Conservation (phyloP, 2,329 filamentous ascomycete genomes). For the Colletotrichum cordylinicola region DNA sequence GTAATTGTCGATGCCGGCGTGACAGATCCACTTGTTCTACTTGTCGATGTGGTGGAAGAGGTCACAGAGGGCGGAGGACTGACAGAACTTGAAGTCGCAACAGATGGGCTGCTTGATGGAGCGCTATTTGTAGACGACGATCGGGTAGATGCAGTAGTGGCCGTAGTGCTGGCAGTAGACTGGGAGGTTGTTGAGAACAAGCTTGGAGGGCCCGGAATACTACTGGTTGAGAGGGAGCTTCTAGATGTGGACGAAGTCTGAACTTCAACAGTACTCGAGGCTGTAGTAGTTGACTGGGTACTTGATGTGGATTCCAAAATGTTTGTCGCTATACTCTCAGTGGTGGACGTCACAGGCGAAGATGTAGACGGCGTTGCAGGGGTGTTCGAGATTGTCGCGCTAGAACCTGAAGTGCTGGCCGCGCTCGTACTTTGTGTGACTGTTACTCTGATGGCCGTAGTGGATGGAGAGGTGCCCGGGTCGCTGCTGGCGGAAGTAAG, state of each 20-base stretch:
- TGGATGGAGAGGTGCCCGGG: not conserved
- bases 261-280: not conserved
- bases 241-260: not conserved
- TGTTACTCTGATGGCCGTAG: not conserved
- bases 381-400: not conserved
- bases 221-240: not conserved
- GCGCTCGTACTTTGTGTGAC: not conserved
- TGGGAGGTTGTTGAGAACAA: not conserved
- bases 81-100: not conserved
- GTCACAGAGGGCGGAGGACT: not conserved
- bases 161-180: not conserved
- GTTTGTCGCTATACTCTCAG: not conserved
- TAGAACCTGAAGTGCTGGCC: not conserved
- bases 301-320: not conserved
- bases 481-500: not conserved
- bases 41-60: not conserved
- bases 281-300: not conserved
- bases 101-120: not conserved
- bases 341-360: not conserved
- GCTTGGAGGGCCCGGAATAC: not conserved
- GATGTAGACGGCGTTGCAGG: not conserved
- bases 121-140: not conserved
- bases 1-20: not conserved
- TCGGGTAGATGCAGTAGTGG: fast-evolving
- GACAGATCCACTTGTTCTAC: not conserved